Evolutionary conservation across 768 basidiomycete genomes (phyloP).

Genomic region (Russula dissimulans): DNA sequence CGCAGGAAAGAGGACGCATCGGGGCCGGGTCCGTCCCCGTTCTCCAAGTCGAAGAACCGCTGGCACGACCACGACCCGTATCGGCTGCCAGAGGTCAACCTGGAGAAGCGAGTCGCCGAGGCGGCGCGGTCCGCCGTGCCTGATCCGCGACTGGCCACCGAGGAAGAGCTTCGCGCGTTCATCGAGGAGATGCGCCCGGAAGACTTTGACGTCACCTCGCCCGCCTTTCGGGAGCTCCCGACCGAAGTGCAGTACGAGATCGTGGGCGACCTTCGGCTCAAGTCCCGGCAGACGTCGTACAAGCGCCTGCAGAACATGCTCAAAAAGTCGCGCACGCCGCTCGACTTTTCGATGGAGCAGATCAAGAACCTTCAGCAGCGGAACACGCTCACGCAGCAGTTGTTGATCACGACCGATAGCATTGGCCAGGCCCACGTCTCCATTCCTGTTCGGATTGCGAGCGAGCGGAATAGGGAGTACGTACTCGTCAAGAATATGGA

Average conservation of each 20-base stretch:
- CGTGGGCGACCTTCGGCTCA: slow-evolving; percentile 87
- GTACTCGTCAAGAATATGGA: slow-evolving; percentile 90
- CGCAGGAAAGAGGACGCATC: slow-evolving; percentile 19
- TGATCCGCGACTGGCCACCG: slow-evolving; percentile 91
- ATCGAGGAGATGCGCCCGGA: slow-evolving; percentile 95
- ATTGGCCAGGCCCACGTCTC: slow-evolving; percentile 85
- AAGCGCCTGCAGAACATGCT: slow-evolving; percentile 89
- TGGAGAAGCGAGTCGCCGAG: slow-evolving; percentile 53
- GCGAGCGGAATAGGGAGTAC: slow-evolving; percentile 91
- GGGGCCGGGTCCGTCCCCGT: slow-evolving; percentile 33
- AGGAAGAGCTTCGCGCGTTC: slow-evolving; percentile 86
- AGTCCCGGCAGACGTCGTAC: slow-evolving; percentile 91
- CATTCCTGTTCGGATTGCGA: slow-evolving; percentile 90
- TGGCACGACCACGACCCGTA: slow-evolving; percentile 87
- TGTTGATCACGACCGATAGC: slow-evolving; percentile 83
- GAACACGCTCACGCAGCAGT: slow-evolving; percentile 86
- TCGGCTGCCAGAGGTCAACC: slow-evolving; percentile 72
- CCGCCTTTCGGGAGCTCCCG: slow-evolving; percentile 85
- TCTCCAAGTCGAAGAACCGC: slow-evolving; percentile 49
- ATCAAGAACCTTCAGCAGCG: slow-evolving; percentile 84
- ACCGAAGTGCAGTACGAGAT: slow-evolving; percentile 98
- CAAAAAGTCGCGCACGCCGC: slow-evolving; percentile 60
- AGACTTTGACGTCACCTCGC: slow-evolving; percentile 86
- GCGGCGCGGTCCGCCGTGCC: slow-evolving; percentile 53
- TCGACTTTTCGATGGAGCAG: slow-evolving; percentile 96